Percentiles rank a stretch among this genome's conserved stretches.
Evolutionary conservation across 352 stramenopile species (phyloP).

Genomic region (Globisporangium cylindrosporum): DNA sequence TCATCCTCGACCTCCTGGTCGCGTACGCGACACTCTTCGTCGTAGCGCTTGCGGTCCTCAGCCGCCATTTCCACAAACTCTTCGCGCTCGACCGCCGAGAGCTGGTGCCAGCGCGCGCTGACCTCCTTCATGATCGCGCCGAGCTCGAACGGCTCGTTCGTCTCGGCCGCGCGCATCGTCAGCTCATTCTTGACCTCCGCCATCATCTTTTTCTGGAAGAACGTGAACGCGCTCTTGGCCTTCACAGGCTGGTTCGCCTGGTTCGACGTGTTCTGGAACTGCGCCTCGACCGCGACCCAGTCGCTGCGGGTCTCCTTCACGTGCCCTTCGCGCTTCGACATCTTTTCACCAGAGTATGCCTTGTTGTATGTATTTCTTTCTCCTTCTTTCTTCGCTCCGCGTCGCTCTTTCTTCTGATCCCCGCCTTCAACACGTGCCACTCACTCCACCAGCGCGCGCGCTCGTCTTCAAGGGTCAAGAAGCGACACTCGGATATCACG

Average conservation of each 20-base stretch:
- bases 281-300: constrained; percentile 77
- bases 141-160: constrained; percentile 53
- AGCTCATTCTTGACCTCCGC: constrained; percentile 61
- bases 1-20: constrained; percentile 73
- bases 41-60: constrained; percentile 62
- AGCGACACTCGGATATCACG: neutral
- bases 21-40: constrained; percentile 68
- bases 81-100: constrained; percentile 57
- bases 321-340: constrained; percentile 26
- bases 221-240: constrained; percentile 72
- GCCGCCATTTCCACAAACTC: constrained; percentile 68
- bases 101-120: constrained; percentile 70
- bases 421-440: neutral
- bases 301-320: constrained; percentile 66
- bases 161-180: constrained; percentile 34
- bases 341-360: neutral
- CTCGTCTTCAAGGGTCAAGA: neutral
- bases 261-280: constrained; percentile 53
- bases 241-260: constrained; percentile 46
- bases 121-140: constrained; percentile 72
- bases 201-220: constrained; percentile 78
- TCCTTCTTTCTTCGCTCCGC: neutral
- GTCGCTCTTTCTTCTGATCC: neutral
- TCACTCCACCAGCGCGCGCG: neutral
- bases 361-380: neutral